These are phyloP conservation scores for Pseudogymnoascus sp. DNA, from an alignment of 2,329 filamentous ascomycete species.

Conservation along the genomic window DNA sequence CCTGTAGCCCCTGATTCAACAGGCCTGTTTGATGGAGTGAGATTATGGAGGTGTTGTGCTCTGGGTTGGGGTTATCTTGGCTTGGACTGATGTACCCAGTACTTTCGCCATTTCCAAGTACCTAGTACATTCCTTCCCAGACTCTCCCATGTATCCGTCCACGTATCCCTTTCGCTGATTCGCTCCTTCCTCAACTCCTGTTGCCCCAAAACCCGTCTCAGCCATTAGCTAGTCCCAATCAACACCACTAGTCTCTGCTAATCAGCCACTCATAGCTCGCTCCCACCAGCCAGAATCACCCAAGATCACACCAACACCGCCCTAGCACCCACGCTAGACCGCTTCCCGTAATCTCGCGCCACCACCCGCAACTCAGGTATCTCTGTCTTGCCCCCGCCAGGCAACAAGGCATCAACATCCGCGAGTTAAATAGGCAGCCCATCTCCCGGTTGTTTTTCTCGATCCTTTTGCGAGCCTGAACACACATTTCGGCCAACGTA, in stretches of 20 bases:
- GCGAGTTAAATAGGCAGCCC: conserved; percentile 17
- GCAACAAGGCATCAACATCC: conserved; percentile 5
- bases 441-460: conserved; percentile 18
- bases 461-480: conserved; percentile 5
- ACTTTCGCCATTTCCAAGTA: neutral
- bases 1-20: neutral
- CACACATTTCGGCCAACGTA: conserved; percentile 23
- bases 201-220: neutral
- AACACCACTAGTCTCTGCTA: neutral
- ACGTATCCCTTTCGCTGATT: neutral
- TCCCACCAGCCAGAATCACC: conserved; percentile 2
- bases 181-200: neutral
- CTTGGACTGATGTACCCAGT: neutral
- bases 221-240: neutral
- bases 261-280: conserved; percentile 6
- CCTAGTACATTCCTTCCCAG: neutral
- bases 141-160: neutral
- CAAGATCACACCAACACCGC: conserved; percentile 4
- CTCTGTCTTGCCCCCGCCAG: conserved; percentile 5
- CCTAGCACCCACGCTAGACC: neutral
- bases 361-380: neutral
- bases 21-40: neutral
- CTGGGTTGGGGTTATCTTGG: neutral
- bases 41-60: neutral
- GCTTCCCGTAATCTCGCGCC: neutral